A percentile compares a stretch with the other conserved stretches of the same genome.
Evolutionary conservation across 257 asterid genomes (phyloP).

Genomic region (Fraxinus anomala): DNA sequence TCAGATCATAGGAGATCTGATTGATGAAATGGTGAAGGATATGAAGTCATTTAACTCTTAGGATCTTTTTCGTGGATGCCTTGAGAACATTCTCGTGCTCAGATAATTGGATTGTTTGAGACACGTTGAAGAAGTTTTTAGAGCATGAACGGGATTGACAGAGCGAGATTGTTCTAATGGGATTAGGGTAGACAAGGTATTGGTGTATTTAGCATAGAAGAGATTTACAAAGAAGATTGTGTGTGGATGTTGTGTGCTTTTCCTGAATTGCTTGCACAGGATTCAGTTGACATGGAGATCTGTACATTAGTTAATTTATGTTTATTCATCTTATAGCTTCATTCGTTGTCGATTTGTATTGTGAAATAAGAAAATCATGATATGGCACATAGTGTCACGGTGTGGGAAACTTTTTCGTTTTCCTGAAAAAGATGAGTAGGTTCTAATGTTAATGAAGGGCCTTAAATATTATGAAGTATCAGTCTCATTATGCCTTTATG

Average conservation of each 20-base stretch:
- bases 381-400: too few relatives aligned
- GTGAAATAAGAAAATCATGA: background rate
- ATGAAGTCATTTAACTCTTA: slow-evolving; percentile 20
- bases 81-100: slow-evolving; percentile 15
- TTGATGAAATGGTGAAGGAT: slow-evolving; percentile 63
- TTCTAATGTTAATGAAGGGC: background rate
- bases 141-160: background rate
- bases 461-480: too few relatives aligned
- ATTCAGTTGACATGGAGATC: background rate
- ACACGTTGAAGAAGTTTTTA: background rate
- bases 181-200: background rate
- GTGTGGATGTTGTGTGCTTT: background rate
- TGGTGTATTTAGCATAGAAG: background rate
- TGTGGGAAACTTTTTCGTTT: background rate
- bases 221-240: background rate
- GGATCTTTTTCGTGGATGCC: slow-evolving; percentile 1
- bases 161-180: background rate
- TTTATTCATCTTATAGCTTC: background rate
- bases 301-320: background rate
- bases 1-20: slow-evolving; percentile 58
- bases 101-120: slow-evolving; percentile 8
- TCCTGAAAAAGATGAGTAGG: background rate
- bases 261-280: slow-evolving; percentile 1
- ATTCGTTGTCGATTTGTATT: background rate
- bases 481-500: too few relatives aligned